phyloP scores from a whole-genome alignment of 345 rosid genomes.

The Acer saccharum region DNA sequence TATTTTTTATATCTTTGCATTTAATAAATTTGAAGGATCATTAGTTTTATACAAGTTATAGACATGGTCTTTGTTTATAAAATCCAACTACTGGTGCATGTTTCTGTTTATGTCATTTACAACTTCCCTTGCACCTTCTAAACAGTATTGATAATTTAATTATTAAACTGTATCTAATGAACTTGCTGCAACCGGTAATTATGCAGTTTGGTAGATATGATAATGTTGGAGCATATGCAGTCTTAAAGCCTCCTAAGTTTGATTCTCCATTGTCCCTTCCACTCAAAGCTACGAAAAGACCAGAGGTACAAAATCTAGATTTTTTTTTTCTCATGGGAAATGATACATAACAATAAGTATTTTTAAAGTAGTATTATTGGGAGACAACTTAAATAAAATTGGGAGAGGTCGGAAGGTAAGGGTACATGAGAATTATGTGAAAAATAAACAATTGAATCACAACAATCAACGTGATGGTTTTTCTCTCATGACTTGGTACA shows the following conservation, averaged over 20 bases:
- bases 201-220: slow-evolving; percentile 37
- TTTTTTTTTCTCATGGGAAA: neutral
- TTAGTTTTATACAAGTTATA: slow-evolving; percentile 1
- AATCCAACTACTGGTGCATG: neutral
- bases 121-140: neutral
- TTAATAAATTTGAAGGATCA: too few species aligned
- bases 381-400: neutral
- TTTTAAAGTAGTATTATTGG: neutral
- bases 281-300: slow-evolving; percentile 37
- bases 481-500: neutral
- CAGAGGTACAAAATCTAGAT: slow-evolving; percentile 19
- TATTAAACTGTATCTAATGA: slow-evolving; percentile 12
- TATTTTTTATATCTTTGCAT: too few species aligned
- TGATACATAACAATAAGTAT: neutral
- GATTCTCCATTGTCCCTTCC: slow-evolving; percentile 38
- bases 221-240: slow-evolving; percentile 45
- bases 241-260: slow-evolving; percentile 43
- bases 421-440: neutral
- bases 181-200: neutral
- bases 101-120: neutral
- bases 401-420: neutral
- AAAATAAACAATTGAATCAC: neutral
- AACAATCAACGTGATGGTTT: neutral
- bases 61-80: neutral
- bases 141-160: neutral